Base-by-base conservation (phyloP, 345 rosid species). In the Populus nigra region DNA sequence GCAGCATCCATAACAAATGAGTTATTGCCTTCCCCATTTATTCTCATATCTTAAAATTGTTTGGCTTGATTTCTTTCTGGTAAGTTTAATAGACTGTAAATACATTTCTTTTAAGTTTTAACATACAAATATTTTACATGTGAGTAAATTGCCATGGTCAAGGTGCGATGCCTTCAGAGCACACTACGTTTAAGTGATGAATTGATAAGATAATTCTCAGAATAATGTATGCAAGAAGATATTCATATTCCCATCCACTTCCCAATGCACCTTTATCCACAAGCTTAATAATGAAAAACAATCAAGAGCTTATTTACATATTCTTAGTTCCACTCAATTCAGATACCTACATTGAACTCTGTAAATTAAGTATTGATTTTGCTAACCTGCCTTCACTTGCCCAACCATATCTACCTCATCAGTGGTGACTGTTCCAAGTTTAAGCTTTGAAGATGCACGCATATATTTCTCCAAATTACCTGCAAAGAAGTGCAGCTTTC, bases 311-410 rank as follows among this genome's bases (percentile, higher is more conserved):
- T 7, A 33, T 20, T 35, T 27, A 69, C 49, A 36, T 55, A 50
- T 17, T 23, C 45, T 15, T 41, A 20, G 38, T 53, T 72, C 55
- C 50, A 72, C 39, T 71, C 65, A 23, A 31, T 47, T 62, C n/a
- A 33, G 22, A 47, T n/a, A 31, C 36, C 23, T 7, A 57, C 17
- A 33, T 55, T 6, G 75, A 20, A 61, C 43, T 5, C 29, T 23
- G n/a, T 23, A 18, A 50, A 18, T 25, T 39, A 35, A 36, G 18
- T 43, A 38, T 36, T 78, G 71, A 83, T 79, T 82, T 68, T 70
- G 55, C 89, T 77, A 80, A 92, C 99, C 99, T 92, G 92, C 80
- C 89, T 87, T 93, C n/a, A 80, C 84, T 83, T 88, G 97, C 77
- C 86, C 91, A 78, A 86, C 69, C 39, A 69, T 61, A 79, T 93